Base-by-base conservation (phyloP, 2,329 filamentous ascomycete species). In the Onygenales sp. region DNA sequence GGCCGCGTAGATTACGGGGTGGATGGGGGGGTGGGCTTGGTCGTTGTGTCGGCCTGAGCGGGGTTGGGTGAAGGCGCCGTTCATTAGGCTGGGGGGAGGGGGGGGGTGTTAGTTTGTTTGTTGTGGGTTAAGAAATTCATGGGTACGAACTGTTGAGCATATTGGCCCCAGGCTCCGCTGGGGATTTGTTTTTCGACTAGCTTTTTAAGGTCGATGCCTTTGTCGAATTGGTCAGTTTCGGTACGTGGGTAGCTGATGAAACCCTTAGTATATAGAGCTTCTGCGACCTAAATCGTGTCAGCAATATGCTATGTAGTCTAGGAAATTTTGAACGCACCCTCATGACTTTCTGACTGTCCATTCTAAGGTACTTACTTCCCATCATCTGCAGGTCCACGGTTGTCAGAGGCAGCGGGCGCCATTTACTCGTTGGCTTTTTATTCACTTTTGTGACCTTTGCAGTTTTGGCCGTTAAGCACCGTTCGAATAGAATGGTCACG, bases 241-340 rank as follows among this genome's bases (percentile, higher is more conserved):
- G 93, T 98, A 70, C 93, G 84, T 1, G 93, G 93, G 69, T 98
- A 98, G 69, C 91, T 96, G 70, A 98, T 95, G 71, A 91, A 97
- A 0, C 93, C 93, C 68, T 87, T 90, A 47, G 90, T 91, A 74
- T 98, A 98, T 2, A 98, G 80, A 4, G 77, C 76, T 69, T 98
- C 93, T 4, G 93, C 93, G 27, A 80, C 68, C 70, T 78, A 52
- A 27, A 44, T 17, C 39, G 31, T 40, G 36, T 55, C 27, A 56
- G 52, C 34, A 17, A 52, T 45, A 17, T 37, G 33, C 42, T 36
- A 11, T 17, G 33, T 10, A 32, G 40, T 32, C 2, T 17, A 11
- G 37, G 8, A 40, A 32, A 46, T 27, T 17, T 10, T 31, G 36
- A n/a, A 50, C 55, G 49, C 63, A 86, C 77, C 48, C 79, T 85